Evolutionary conservation across 2,329 filamentous ascomycete genomes (phyloP), one percentile per base, ranked within the genome.

Genomic region (Diplodia corticola): DNA sequence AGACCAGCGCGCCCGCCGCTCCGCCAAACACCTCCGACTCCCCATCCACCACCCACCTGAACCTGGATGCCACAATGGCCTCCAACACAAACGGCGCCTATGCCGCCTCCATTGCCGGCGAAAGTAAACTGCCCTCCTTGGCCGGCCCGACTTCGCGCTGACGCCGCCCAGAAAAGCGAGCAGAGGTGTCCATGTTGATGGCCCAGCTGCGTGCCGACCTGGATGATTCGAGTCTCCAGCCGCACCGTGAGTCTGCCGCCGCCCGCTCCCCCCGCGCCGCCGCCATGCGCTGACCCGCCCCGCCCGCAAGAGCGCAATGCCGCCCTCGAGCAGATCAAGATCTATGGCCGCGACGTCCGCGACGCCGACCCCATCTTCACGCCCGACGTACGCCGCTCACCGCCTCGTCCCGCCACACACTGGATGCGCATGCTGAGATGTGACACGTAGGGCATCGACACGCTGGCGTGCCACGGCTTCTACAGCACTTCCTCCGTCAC

Each of bases 351-450:
- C 68, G 88, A 90, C 71, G 86, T 89, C 7, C 81, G 80, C 33
- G 84, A 91, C 77, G 88, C 93, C 30, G 90, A 90, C 67, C 90
- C 92, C 1, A 94, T 98, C 67, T 97, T 95, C 78, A 90, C 90
- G n/a, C 85, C 86, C 77, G 82, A 89, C 78, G 92, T 91, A 83
- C 70, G 82, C 68, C 53, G 53, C 49, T 64, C 63, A 59, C 63
- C 63, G 50, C 37, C n/a, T 53, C 51, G 61, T 28, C 28, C 12
- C 50, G 44, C 51, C 63, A 49, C 64, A 22, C n/a, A 24, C 15
- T 33, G 33, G 22, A 13, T 37, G 44, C 44, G 44, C 49, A 50
- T 46, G 65, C 54, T 40, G 64, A 65, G 54, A 65, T 54, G n/a
- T 55, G 53, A 49, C 33, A 46, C 48, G 53, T 68, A 96, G 91